Conservation (phyloP, 2,329 filamentous ascomycete genomes). For the Pseudocercospora vitis region DNA sequence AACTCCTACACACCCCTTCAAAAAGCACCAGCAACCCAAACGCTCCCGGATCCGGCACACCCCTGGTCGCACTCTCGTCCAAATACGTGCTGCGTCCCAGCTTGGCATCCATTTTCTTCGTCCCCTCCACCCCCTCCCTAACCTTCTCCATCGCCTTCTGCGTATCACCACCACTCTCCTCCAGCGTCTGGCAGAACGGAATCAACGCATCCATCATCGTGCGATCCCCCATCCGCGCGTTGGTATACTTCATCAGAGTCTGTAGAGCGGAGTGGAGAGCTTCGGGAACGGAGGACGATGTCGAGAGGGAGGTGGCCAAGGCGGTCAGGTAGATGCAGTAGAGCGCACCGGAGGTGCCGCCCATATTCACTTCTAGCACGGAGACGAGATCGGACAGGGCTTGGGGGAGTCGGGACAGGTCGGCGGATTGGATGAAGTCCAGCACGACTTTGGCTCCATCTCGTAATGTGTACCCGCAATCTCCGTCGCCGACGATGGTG, state of each 20-base stretch:
- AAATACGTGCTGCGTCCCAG: slow-evolving; percentile 40
- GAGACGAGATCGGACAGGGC: slow-evolving; percentile 33
- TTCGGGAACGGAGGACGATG: slow-evolving; percentile 23
- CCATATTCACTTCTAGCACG: slow-evolving; percentile 41
- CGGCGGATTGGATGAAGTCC: slow-evolving; percentile 34
- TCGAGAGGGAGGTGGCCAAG: slow-evolving; percentile 32
- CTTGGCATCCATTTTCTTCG: slow-evolving; percentile 39
- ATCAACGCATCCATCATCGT: slow-evolving; percentile 42
- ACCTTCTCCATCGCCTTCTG: slow-evolving; percentile 31
- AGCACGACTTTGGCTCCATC: slow-evolving; percentile 40
- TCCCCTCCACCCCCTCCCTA: slow-evolving; percentile 36
- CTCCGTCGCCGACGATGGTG: slow-evolving; percentile 41
- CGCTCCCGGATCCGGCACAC: slow-evolving; percentile 41
- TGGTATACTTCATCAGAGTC: slow-evolving; percentile 38
- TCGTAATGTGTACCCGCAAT: slow-evolving; percentile 40
- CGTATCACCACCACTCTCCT: slow-evolving; percentile 24
- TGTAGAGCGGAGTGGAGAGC: slow-evolving; percentile 33
- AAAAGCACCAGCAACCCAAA: slow-evolving; percentile 40
- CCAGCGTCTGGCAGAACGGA: slow-evolving; percentile 36
- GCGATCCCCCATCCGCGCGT: slow-evolving; percentile 37
- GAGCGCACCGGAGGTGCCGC: slow-evolving; percentile 39
- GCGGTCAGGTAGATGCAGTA: slow-evolving; percentile 41
- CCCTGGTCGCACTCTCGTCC: slow-evolving; percentile 39
- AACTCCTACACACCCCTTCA: slow-evolving; percentile 35
- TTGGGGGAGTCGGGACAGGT: slow-evolving; percentile 33